phyloP scores from a whole-genome alignment of 352 stramenopile species.

The Phytophthora tentaculata region DNA sequence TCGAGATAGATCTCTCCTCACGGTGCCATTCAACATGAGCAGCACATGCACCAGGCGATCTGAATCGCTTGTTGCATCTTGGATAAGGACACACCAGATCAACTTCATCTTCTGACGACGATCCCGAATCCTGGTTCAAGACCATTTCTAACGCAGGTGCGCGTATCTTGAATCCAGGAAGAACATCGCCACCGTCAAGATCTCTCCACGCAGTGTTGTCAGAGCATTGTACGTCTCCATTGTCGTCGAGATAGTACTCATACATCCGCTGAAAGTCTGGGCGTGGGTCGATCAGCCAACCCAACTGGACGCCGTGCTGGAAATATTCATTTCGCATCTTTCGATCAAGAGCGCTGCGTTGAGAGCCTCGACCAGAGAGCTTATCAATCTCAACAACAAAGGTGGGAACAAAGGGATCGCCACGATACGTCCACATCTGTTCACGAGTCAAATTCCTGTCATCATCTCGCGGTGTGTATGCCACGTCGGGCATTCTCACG shows the following conservation, averaged over 20 bases:
- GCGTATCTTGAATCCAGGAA: slow-evolving; percentile 27
- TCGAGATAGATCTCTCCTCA: neutral
- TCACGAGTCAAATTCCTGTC: neutral
- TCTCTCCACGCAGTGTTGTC: slow-evolving; percentile 7
- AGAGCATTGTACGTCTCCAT: slow-evolving; percentile 15
- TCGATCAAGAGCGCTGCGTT: slow-evolving; percentile 9
- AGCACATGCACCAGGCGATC: slow-evolving; percentile 6
- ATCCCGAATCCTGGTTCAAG: slow-evolving; percentile 17
- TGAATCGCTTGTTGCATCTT: slow-evolving; percentile 11
- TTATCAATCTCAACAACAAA: slow-evolving; percentile 12
- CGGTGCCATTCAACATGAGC: slow-evolving; percentile 25
- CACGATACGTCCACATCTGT: slow-evolving; percentile 26
- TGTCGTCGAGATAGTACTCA: slow-evolving; percentile 28
- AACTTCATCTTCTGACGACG: slow-evolving; percentile 29
- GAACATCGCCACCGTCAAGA: slow-evolving; percentile 19
- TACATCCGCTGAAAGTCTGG: slow-evolving; percentile 17
- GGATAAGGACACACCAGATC: slow-evolving; percentile 16
- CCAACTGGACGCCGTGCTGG: slow-evolving; percentile 13
- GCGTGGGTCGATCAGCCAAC: slow-evolving; percentile 17
- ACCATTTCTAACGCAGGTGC: slow-evolving; percentile 8
- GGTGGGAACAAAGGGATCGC: slow-evolving; percentile 25
- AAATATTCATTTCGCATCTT: slow-evolving; percentile 22
- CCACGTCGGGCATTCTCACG: slow-evolving; percentile 12
- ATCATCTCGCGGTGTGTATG: neutral
- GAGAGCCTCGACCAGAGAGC: slow-evolving; percentile 6